Evolutionary conservation across 371 early-diverging fungal species (phyloP), one percentile per base, ranked within the genome.

Genomic region (Mucor lusitanicus): DNA sequence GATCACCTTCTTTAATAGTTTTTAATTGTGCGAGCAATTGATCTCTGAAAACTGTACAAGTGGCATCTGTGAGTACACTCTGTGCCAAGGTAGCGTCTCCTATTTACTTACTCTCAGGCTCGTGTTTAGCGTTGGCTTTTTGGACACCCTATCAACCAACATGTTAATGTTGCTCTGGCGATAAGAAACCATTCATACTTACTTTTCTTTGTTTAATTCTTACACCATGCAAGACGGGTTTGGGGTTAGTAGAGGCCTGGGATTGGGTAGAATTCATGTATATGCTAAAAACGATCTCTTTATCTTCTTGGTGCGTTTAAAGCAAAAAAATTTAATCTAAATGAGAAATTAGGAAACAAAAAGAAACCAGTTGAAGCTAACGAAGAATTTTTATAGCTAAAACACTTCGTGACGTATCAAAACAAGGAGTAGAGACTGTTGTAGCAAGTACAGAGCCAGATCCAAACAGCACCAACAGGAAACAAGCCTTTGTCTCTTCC

Each of bases 121-220:
- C 92, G 87, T 89, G 91, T 80, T 92, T 92, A 77, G 92, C 91
- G 70, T 89, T 85, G 71, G 92, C 91, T 87, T 90, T 91, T 84
- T 90, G 90, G 77, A 88, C 90, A 84, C 92, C 88, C 92, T 92
- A 75, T 59, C 12, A n/a, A 72, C 33, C 46, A 63, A 60, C 17
- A 46, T 48, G 35, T 32, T 40, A 37, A 50, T 11, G 23, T 53
- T 46, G 30, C 2, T 48, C 19, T 59, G 25, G 12, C 17, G 6
- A 12, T 12, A 6, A 35, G 1, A 35, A 12, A 12, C 12, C 37
- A 12, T 12, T 6, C 1, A 12, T 19, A 64, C 71, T 71, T 78
- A 85, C 84, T 74, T 91, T 91, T 87, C 91, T 86, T 79, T 87
- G 87, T 85, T 89, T 91, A 85, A 91, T 89, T 78, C 87, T 91